Evolutionary conservation across 495 filamentous ascomycete species (phyloP), one percentile per base, ranked within the genome.

Genomic region (Aspergillus egyptiacus): DNA sequence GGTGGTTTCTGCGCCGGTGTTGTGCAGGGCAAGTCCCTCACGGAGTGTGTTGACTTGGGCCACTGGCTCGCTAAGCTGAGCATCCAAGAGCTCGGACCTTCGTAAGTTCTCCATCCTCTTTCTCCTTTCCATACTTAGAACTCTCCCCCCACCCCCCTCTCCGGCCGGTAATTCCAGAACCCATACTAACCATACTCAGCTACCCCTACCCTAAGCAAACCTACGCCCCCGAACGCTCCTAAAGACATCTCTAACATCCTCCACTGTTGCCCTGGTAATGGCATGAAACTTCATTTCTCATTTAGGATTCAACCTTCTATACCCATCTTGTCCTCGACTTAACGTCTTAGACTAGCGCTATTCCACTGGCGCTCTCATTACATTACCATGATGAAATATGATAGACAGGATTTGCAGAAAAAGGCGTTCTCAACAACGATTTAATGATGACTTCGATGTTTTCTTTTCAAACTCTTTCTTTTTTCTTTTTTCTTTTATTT

Each of bases 41-140:
- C 84, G 40, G 77, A 82, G 49, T 77, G 75, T 56, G 70, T 97
- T 38, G 84, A 96, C 62, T 84, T 91, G 76, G 93, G 94, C 38
- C 88, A 95, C 66, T 98, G 93, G 93, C 80, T 98, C 47, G 94
- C 94, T 7, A 83, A 80, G 50, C 75, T 91, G 59, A 89, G 89
- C 74, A 93, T 98, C 67, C 80, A 86, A 74, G 93, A 97, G 67
- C 72, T 95, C 53, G 93, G 93, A 58, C 89, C 93, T 71, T 93
- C 89, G 88, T 98, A 87, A 73, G 85, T 57, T 40, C 20, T 45
- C 51, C 54, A 37, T 48, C 48, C 17, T 7, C 33, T 25, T 40
- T 39, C 6, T 4, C 17, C 18, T 38, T 10, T 34, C 13, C 35
- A 13, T 22, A 7, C 6, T 9, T 10, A 22, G 9, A 31, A 20